Evolutionary conservation across 345 rosid genomes (phyloP).

Genomic region (Populus simonii): DNA sequence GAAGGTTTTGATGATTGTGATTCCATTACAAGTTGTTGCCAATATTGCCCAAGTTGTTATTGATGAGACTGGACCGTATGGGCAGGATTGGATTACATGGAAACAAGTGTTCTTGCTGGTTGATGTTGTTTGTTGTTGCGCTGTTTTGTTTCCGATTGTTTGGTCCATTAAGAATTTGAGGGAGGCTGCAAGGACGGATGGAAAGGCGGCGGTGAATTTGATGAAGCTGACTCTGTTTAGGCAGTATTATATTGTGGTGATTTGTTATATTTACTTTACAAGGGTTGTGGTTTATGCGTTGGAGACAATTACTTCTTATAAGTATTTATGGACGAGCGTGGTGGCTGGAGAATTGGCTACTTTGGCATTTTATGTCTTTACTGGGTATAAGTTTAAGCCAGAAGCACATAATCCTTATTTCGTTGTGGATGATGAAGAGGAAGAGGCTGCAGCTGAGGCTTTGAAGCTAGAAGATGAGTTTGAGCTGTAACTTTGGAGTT

Average conservation of each 20-base stretch:
- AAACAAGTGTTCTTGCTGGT: conserved; percentile 85
- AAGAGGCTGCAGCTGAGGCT: conserved; percentile 94
- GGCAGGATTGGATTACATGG: conserved; percentile 83
- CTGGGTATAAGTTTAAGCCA: conserved; percentile 86
- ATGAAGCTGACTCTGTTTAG: conserved; percentile 87
- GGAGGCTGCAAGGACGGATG: conserved; percentile 90
- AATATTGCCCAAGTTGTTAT: conserved; percentile 89
- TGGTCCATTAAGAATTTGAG: conserved; percentile 97
- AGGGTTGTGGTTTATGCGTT: conserved; percentile 84
- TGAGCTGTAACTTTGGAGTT: conserved; percentile 51
- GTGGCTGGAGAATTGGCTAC: conserved; percentile 90
- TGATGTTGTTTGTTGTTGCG: conserved; percentile 93
- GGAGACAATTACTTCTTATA: conserved; percentile 86
- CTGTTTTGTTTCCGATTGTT: conserved; percentile 86
- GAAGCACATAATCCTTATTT: conserved; percentile 96
- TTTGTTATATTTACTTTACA: conserved; percentile 92
- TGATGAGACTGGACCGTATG: conserved; percentile 80
- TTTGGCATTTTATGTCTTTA: conserved; percentile 75
- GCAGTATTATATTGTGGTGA: conserved; percentile 93
- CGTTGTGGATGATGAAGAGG: conserved; percentile 91
- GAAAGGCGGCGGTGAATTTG: conserved; percentile 92
- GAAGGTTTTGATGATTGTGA: conserved; percentile 91
- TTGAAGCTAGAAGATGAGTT: conserved; percentile 98
- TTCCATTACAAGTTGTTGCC: conserved; percentile 90
- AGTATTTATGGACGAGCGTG: conserved; percentile 85